Base-by-base conservation (phyloP, 257 asterid genomes). In the Cinchona pubescens region DNA sequence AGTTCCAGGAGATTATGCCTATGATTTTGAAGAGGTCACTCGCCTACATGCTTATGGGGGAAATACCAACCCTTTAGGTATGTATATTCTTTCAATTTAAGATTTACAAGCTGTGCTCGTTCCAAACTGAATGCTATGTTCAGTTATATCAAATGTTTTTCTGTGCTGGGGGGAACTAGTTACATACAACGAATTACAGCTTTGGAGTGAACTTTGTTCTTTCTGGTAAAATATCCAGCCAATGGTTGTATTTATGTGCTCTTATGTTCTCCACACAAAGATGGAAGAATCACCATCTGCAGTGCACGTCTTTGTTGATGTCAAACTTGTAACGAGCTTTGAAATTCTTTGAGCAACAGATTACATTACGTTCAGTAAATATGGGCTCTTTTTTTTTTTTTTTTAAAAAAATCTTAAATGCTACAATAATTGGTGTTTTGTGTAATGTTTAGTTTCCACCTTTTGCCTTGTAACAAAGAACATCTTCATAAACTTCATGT, bases 1-100 rank as follows among this genome's bases (percentile, higher is more conserved):
- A 58, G 97, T 95, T 74, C 97, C 99, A 45, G 99, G 94, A 66
- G 92, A 92, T 80, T 81, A 80, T 88, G 99, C 99, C 72, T 88
- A 81, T 79, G 58, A 83, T 75, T 92, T 95, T 30, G 99, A 95
- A 87, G 98, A 95, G 84, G 91, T 89, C 71, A 85, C 90, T 71
- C 94, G 99, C 7, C 78, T 56, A 58, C 88, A 79, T 70, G 99
- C 90, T 72, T 88, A 80, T 84, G 99, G 96, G 40, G 90, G 84
- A 74, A 83, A 83, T 69, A 82, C 88, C 78, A 95, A 88, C 79
- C 94, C 88, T 62, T 82, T 89, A 76, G 94, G 99, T 94, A 84
- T 72, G 90, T 71, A 60, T 70, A 60, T 46, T 79, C 69, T 75
- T 76, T 69, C 49, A 32, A 38, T 32, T 46, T 45, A 1, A 29